Base-by-base conservation (phyloP, 257 asterid genomes). In the Asclepias syriaca region DNA sequence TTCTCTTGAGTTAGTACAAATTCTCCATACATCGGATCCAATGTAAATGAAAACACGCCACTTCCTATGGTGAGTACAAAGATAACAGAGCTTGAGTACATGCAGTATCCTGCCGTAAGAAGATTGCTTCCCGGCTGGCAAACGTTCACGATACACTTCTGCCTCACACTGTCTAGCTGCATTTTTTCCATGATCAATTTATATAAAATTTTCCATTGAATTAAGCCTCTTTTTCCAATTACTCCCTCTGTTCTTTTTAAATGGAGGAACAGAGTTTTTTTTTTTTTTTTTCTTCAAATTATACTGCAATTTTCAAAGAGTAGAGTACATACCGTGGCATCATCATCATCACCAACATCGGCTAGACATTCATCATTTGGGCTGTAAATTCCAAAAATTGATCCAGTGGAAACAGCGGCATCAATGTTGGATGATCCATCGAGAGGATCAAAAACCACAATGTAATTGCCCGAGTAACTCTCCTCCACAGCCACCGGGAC, bases 401-500 rank as follows among this genome's bases (percentile, higher is more conserved):
- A 91, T 39, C 99, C 99, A 1, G 99, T 94, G 71, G 99, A 87
- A 29, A 91, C 96, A 53, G 96, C 96, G 40, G 97, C 96, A 74
- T 94, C 97, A 18, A 94, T 91, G 84, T 94, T 94, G 71, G 99
- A 88, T 7, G 99, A 94, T 65, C 97, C 99, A 78, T 94, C 97
- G 32, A 94, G 95, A 57, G 99, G 97, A 74, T 91, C 99, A 51
- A 94, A 94, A 0, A 94, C 99, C 9, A 91, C 97, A 73, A 94
- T 89, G 84, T 94, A 94, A 84, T 94, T 94, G 72, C 99, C 97
- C 6, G 97, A 94, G 73, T 91, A 94, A 78, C 91, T 94, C 80
- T 94, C 97, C 74, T 94, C 99, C 70, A 94, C 97, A 0, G 99
- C 99, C 82, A 94, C 97, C 0, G 99, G 99, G 6, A 91, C 96